These are phyloP conservation scores for Epichloe aotearoae DNA, from an alignment of 2,329 filamentous ascomycete species.

Conservation along the genomic window DNA sequence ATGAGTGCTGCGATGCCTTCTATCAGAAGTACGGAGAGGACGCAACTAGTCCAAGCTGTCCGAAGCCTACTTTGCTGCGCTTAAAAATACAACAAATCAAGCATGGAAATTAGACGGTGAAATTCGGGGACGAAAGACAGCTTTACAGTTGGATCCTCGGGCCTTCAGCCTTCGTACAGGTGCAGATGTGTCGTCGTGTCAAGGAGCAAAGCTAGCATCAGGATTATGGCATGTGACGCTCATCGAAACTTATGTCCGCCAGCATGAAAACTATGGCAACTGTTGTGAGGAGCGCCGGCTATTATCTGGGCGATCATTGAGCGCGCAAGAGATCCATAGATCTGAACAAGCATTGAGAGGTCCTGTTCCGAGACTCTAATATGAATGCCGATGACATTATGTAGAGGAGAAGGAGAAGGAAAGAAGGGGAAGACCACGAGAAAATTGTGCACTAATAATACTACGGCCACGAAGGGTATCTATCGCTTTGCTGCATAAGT, in stretches of 20 bases:
- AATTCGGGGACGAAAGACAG: background rate
- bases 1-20: conserved; percentile 85
- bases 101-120: conserved; percentile 12
- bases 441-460: conserved; percentile 13
- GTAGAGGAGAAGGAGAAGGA: conserved; percentile 29
- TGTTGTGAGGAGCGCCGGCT: conserved; percentile 56
- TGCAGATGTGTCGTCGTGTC: background rate
- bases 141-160: background rate
- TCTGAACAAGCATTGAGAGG: conserved; percentile 84
- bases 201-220: background rate
- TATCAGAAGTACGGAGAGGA: conserved; percentile 68
- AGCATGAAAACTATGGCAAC: conserved; percentile 46
- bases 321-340: conserved; percentile 82
- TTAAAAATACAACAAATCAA: conserved; percentile 74
- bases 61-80: conserved; percentile 63
- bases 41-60: conserved; percentile 70
- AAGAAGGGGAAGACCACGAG: conserved; percentile 4
- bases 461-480: background rate
- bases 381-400: conserved; percentile 79
- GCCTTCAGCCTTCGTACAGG: background rate
- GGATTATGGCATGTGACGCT: conserved; percentile 30
- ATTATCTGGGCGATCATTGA: conserved; percentile 92
- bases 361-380: conserved; percentile 99
- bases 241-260: conserved; percentile 28
- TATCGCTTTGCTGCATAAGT: conserved; percentile 14